Conservation (phyloP, 2,329 filamentous ascomycete species). For the Alternaria ethzedia region DNA sequence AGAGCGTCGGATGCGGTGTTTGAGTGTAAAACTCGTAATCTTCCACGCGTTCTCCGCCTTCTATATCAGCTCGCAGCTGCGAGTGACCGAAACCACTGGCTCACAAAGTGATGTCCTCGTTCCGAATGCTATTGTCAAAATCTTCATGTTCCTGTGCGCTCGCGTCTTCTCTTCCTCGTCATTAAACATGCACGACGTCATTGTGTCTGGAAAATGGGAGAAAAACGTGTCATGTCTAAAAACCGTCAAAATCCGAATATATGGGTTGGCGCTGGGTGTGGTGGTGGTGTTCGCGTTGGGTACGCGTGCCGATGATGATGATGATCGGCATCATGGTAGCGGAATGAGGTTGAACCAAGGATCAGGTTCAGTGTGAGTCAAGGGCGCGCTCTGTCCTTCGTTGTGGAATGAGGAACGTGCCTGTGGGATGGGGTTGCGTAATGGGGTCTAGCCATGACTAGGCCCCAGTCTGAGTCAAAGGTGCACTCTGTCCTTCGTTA, state of each 20-base stretch:
- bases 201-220: neutral
- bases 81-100: neutral
- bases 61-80: neutral
- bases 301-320: neutral
- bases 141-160: neutral
- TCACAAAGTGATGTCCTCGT: neutral
- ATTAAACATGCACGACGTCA: neutral
- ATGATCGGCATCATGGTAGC: neutral
- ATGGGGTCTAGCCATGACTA: neutral
- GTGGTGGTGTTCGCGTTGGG: neutral
- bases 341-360: neutral
- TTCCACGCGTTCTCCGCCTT: neutral
- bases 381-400: neutral
- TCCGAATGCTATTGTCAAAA: neutral
- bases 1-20: neutral
- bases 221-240: neutral
- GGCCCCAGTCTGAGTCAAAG: neutral
- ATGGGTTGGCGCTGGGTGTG: neutral
- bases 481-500: neutral
- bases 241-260: accelerated
- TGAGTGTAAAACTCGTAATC: neutral
- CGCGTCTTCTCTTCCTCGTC: neutral
- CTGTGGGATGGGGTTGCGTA: neutral
- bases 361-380: neutral
- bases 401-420: neutral